Evolutionary conservation across 768 basidiomycete genomes (phyloP).

Genomic region (Russula dissimulans): DNA sequence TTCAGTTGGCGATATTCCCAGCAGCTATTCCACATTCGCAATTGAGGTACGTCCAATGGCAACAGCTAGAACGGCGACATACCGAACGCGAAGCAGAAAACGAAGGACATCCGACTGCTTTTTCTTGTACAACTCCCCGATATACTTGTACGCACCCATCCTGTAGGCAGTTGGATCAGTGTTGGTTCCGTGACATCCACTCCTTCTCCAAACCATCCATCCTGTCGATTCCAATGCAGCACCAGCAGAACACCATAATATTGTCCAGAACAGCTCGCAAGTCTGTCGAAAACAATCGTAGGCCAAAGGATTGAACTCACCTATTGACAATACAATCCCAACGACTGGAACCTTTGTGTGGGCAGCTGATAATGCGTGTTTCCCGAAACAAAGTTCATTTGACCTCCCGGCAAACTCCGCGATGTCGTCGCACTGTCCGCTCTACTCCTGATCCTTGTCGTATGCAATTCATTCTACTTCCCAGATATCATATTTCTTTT

Average conservation of each 20-base stretch:
- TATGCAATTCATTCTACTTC: too few relatives aligned
- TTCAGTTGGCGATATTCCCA: slow-evolving; percentile 99
- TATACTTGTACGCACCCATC: slow-evolving; percentile 95
- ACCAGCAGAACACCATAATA: background rate
- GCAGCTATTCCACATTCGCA: slow-evolving; percentile 45
- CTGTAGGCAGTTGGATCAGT: slow-evolving; percentile 34
- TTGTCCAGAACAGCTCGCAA: background rate
- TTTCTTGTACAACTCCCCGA: slow-evolving; percentile 97
- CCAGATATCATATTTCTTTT: too few relatives aligned
- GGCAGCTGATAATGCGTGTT: background rate
- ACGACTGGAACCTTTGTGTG: slow-evolving; percentile 23
- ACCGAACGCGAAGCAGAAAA: slow-evolving; percentile 96
- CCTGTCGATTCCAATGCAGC: slow-evolving; percentile 17
- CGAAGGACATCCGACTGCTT: slow-evolving; percentile 96
- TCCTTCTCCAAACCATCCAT: slow-evolving; percentile 24
- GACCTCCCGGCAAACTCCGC: slow-evolving; percentile 6
- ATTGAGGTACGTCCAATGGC: slow-evolving; percentile 4
- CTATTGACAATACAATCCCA: slow-evolving; percentile 24
- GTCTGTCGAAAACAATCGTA: background rate
- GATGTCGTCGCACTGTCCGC: background rate
- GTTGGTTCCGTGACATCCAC: slow-evolving; percentile 16
- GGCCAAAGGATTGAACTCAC: slow-evolving; percentile 21
- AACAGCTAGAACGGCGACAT: slow-evolving; percentile 23
- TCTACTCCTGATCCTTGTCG: too few relatives aligned
- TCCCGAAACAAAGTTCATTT: background rate